phyloP scores from a whole-genome alignment of 805 yeast genomes.

The Saccharomycopsis lassenensis region DNA sequence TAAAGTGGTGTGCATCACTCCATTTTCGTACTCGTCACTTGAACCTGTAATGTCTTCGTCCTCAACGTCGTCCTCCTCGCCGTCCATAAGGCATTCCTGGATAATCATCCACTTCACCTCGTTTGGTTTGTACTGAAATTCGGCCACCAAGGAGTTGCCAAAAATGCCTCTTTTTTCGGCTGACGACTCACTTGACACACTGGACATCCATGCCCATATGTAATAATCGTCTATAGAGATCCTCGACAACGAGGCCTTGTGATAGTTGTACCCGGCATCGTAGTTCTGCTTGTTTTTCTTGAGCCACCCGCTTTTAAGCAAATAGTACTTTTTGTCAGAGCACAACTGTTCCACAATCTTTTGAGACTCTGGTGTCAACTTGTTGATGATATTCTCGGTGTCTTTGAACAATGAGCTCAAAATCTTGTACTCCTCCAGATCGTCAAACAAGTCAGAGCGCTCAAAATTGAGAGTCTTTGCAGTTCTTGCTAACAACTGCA shows the following conservation, averaged over 20 bases:
- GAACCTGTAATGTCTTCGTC: too few species aligned
- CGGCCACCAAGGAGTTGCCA: constrained; percentile 75
- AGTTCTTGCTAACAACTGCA: constrained; percentile 50
- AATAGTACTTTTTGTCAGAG: constrained; percentile 12
- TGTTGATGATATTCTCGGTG: constrained; percentile 42
- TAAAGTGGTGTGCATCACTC: too few species aligned
- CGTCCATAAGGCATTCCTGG: constrained; percentile 47
- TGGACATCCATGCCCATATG: constrained; percentile 85
- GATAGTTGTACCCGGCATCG: constrained; percentile 25
- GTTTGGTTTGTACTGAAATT: constrained; percentile 65
- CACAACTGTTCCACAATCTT: constrained; percentile 37
- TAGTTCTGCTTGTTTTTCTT: constrained; percentile 20
- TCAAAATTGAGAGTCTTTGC: constrained; percentile 56
- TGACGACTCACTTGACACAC: constrained; percentile 66
- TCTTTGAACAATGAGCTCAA: constrained; percentile 61
- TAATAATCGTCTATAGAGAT: constrained; percentile 77
- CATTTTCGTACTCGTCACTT: too few species aligned
- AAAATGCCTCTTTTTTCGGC: constrained; percentile 51
- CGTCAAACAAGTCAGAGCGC: constrained; percentile 55
- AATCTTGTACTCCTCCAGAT: constrained; percentile 69
- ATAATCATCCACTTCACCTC: constrained; percentile 69
- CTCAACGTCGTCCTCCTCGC: background rate
- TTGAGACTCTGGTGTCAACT: constrained; percentile 64
- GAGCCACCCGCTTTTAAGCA: constrained; percentile 18
- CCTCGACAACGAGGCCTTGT: constrained; percentile 39